phyloP scores from a whole-genome alignment of 2,329 filamentous ascomycete species.

The Neofusicoccum sp. region DNA sequence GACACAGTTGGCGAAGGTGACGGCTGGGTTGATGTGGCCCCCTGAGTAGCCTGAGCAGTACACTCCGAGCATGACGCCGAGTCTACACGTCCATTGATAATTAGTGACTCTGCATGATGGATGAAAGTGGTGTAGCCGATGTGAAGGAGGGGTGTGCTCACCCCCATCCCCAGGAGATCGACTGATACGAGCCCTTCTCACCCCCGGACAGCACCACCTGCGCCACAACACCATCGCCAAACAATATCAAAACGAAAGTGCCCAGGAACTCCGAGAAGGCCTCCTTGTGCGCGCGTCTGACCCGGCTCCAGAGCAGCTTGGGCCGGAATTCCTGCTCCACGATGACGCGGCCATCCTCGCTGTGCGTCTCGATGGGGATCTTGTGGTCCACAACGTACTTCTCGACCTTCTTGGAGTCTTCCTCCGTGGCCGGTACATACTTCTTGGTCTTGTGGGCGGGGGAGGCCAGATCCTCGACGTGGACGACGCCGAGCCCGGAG shows the following conservation, averaged over 20 bases:
- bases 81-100: not conserved
- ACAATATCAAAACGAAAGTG: slow-evolving; percentile 66
- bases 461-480: not conserved
- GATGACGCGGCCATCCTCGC: not conserved
- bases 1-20: slow-evolving; percentile 45
- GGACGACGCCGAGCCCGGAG: slow-evolving; percentile 3
- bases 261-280: slow-evolving; percentile 67
- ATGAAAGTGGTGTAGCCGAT: not conserved
- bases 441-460: not conserved
- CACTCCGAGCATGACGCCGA: slow-evolving; percentile 42
- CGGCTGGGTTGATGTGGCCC: slow-evolving; percentile 59
- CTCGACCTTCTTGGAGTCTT: not conserved
- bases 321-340: not conserved
- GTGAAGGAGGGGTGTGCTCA: not conserved
- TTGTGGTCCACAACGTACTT: slow-evolving; percentile 8
- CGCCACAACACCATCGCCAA: slow-evolving; percentile 69
- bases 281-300: slow-evolving; percentile 45
- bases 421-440: not conserved
- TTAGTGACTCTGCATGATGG: slow-evolving; percentile 20
- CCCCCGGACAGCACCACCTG: slow-evolving; percentile 59
- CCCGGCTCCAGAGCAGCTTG: slow-evolving; percentile 32
- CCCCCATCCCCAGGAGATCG: slow-evolving; percentile 31
- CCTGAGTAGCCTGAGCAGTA: slow-evolving; percentile 61
- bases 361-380: slow-evolving; percentile 3
- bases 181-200: slow-evolving; percentile 31